These are phyloP conservation scores for Neonectria coccinea DNA, from an alignment of 2,329 filamentous ascomycete genomes.

Conservation along the genomic window DNA sequence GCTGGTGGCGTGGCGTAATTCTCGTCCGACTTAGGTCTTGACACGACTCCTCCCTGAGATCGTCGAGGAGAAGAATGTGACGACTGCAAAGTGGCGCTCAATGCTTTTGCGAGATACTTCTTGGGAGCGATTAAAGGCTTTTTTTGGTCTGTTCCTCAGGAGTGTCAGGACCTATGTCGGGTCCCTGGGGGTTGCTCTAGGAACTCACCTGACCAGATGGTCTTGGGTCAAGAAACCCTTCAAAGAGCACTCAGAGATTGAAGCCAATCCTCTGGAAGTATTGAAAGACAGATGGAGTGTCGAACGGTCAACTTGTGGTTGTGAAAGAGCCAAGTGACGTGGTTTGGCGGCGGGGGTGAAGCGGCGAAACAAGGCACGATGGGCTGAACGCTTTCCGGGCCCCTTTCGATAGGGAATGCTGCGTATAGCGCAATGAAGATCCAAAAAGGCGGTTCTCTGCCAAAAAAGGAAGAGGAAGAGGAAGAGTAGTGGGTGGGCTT, in stretches of 20 bases:
- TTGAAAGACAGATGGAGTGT: not conserved
- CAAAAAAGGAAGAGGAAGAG: conserved; percentile 23
- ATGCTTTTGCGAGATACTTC: not conserved
- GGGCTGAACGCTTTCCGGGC: conserved; percentile 27
- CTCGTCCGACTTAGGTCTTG: not conserved
- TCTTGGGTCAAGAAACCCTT: not conserved
- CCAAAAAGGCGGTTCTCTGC: conserved; percentile 41
- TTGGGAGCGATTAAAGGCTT: too few species aligned
- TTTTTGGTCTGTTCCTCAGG: not conserved
- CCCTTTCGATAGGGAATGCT: conserved; percentile 39
- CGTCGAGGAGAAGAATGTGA: not conserved
- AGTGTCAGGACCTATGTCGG: not conserved
- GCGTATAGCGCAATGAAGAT: conserved; percentile 43
- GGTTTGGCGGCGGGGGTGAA: not conserved
- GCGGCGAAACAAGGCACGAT: not conserved
- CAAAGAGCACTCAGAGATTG: not conserved
- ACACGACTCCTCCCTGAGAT: not conserved
- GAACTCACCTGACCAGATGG: not conserved
- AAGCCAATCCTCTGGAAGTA: too few species aligned
- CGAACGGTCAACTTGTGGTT: not conserved
- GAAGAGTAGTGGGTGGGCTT: conserved; percentile 3
- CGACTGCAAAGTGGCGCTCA: not conserved
- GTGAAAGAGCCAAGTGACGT: not conserved
- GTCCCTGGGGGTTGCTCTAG: not conserved
- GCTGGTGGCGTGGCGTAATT: not conserved